Evolutionary conservation across 2,329 filamentous ascomycete genomes (phyloP), one percentile per base, ranked within the genome.

Genomic region (Aspergillus sp.): DNA sequence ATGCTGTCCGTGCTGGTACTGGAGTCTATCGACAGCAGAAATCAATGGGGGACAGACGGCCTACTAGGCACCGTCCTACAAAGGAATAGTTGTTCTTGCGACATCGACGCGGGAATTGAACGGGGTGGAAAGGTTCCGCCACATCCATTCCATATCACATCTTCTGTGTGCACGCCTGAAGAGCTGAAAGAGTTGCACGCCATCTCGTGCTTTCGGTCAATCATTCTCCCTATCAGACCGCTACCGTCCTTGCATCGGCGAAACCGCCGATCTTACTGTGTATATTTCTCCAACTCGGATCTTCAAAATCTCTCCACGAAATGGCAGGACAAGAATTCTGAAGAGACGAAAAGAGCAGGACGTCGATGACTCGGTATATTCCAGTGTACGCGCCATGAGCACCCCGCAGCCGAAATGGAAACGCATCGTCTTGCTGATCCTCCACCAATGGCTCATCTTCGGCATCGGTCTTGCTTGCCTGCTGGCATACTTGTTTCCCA

Each of bases 371-470:
- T 34, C 33, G 22, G 12, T 17, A 20, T 15, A 17, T 33, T 12
- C 24, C 33, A 7, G 9, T 46, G 13, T 22, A 53, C 22, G 24
- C 37, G 40, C 52, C 22, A 56, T 53, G 55, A 45, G 37, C 42
- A 37, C 50, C 54, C 41, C 27, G 42, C 54, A 63, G 33, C 51
- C 30, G 41, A 54, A 57, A 22, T 17, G 58, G n/a, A 70, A 68
- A 42, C 62, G 58, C 12, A 60, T 62, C 33, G 27, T 66, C 5
- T 54, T 57, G n/a, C 66, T 73, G 45, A 62, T 77, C 51, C 64
- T 76, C 5, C 80, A 83, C 55, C 86, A 89, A 74, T 89, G 86
- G 83, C 82, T 89, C 56, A 77, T 89, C 17, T 79, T 89, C 56
- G 84, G 81, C 17, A 86, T 89, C 64, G 83, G 77, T 1, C 60